Evolutionary conservation across 345 rosid genomes (phyloP).

Genomic region (Durio zibethinus): DNA sequence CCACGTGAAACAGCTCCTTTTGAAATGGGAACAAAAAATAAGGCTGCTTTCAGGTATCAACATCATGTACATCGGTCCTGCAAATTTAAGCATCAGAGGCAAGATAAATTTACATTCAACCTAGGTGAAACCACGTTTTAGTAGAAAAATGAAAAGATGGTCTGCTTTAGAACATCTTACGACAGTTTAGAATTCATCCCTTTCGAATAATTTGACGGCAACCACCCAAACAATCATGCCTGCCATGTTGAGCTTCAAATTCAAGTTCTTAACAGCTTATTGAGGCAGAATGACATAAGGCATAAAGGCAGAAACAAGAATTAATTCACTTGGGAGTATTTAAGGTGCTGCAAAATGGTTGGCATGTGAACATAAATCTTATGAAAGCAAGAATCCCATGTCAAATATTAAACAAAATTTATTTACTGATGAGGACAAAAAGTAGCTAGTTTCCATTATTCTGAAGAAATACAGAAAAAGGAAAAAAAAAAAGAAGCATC

Average conservation of each 20-base stretch:
- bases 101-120: neutral
- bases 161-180: neutral
- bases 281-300: neutral
- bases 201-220: neutral
- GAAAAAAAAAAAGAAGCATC: neutral
- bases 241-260: no score
- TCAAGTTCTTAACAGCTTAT: neutral
- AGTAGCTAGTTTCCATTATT: neutral
- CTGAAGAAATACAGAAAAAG: neutral
- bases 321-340: neutral
- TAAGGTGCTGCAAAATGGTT: neutral
- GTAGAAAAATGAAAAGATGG: neutral
- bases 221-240: neutral
- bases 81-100: neutral
- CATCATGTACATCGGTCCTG: neutral
- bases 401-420: neutral
- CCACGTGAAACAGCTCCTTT: neutral
- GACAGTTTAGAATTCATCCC: neutral
- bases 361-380: neutral
- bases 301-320: neutral
- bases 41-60: neutral
- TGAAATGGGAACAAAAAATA: neutral
- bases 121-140: neutral
- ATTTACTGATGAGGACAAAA: neutral
- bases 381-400: neutral